These are phyloP conservation scores for Saksenaea oblongispora DNA, from an alignment of 371 early-diverging fungal genomes.

Conservation along the genomic window DNA sequence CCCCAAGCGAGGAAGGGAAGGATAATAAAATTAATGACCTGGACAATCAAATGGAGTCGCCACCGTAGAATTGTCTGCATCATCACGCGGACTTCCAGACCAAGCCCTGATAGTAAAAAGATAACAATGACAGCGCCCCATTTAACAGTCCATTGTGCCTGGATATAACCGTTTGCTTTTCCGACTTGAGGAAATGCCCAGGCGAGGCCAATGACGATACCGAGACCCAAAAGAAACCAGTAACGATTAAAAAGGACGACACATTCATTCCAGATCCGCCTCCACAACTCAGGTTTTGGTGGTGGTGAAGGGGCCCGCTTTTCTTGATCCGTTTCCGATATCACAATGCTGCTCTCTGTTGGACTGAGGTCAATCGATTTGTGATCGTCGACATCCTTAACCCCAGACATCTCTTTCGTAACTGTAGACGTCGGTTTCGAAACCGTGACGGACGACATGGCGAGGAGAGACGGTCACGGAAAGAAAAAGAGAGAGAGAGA, in stretches of 20 bases:
- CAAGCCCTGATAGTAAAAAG: conserved; percentile 72
- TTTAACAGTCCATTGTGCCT: conserved; percentile 68
- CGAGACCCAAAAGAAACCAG: conserved; percentile 67
- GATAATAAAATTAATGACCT: conserved; percentile 61
- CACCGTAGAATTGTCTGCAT: conserved; percentile 56
- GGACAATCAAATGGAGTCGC: conserved; percentile 66
- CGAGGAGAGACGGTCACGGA: not conserved
- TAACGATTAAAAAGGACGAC: conserved; percentile 18
- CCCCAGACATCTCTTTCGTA: not conserved
- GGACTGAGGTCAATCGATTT: conserved; percentile 3
- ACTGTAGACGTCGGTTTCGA: not conserved
- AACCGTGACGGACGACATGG: not conserved
- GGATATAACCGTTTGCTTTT: conserved; percentile 58
- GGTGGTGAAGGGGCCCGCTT: not conserved
- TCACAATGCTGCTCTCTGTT: not conserved
- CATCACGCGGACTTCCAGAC: conserved; percentile 65
- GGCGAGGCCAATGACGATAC: conserved; percentile 64
- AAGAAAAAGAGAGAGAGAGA: not conserved
- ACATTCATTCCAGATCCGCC: not conserved
- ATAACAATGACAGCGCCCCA: conserved; percentile 70
- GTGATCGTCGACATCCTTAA: not conserved
- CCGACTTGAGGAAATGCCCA: conserved; percentile 68
- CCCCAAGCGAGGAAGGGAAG: conserved; percentile 66
- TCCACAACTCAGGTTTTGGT: not conserved
- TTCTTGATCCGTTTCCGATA: not conserved